phyloP scores from a whole-genome alignment of 1,284 basidiomycete species.

The Rugosomyces carneus region DNA sequence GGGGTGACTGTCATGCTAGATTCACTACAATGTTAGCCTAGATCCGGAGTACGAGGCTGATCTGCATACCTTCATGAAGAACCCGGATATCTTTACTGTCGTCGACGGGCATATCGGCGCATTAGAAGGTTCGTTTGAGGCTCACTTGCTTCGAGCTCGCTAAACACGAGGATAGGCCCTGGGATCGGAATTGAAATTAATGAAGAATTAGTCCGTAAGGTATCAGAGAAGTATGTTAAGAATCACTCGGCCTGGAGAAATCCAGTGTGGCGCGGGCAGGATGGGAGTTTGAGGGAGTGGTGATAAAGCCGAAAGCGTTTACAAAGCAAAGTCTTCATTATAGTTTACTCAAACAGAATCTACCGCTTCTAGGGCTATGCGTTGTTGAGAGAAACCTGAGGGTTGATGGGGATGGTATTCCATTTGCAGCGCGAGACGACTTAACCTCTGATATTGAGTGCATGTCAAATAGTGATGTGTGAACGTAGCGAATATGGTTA shows the following conservation, averaged over 20 bases:
- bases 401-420: too few relatives aligned
- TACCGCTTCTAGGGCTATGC: too few relatives aligned
- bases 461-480: neutral
- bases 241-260: conserved; percentile 50
- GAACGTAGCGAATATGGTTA: neutral
- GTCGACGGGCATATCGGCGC: conserved; percentile 54
- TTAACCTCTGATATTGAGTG: too few relatives aligned
- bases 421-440: too few relatives aligned
- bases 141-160: neutral
- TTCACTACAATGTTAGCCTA: conserved; percentile 58
- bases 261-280: conserved; percentile 41
- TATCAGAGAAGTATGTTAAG: conserved; percentile 36
- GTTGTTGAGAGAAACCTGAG: too few relatives aligned
- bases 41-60: conserved; percentile 42
- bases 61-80: conserved; percentile 60
- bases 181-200: conserved; percentile 70
- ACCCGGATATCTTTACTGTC: conserved; percentile 55
- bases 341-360: neutral
- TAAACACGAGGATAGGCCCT: conserved; percentile 44
- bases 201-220: conserved; percentile 55
- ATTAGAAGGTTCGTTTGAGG: conserved; percentile 35
- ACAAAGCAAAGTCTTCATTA: neutral
- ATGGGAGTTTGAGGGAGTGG: conserved; percentile 30
- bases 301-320: conserved; percentile 4
- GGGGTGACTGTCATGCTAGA: conserved; percentile 36